Percentiles rank a stretch among this genome's conserved stretches.
Evolutionary conservation across 352 stramenopile genomes (phyloP).

Genomic region (Globisporangium irregulare): DNA sequence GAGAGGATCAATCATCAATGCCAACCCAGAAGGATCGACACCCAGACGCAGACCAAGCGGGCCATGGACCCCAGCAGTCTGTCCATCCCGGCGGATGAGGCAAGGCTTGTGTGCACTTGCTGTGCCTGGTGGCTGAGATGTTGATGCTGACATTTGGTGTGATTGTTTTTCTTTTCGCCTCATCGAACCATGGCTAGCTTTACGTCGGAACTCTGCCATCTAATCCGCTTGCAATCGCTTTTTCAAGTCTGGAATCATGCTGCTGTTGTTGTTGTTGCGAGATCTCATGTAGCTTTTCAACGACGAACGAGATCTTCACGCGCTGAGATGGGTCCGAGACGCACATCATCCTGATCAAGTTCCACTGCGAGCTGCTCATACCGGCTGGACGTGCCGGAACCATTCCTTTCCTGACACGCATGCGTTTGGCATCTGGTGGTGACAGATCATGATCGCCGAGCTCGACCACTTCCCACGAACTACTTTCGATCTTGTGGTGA

Average conservation of each 20-base stretch:
- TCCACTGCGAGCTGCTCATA: conserved; percentile 11
- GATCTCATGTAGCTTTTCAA: conserved; percentile 10
- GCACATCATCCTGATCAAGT: conserved; percentile 22
- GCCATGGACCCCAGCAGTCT: too few species aligned
- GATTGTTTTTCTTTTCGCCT: too few species aligned
- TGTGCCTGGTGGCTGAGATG: too few species aligned
- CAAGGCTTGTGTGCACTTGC: too few species aligned
- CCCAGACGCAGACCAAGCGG: too few species aligned
- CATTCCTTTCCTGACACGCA: conserved; percentile 3
- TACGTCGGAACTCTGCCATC: background rate
- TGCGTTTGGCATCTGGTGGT: conserved; percentile 11
- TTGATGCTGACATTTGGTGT: too few species aligned
- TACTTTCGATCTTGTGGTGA: background rate
- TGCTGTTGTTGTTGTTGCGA: background rate
- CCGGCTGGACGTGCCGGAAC: background rate
- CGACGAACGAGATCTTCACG: conserved; percentile 8
- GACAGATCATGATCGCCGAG: conserved; percentile 24
- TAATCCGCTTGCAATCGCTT: background rate
- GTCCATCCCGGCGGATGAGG: too few species aligned
- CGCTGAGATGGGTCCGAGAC: conserved; percentile 2
- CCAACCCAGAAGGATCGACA: too few species aligned
- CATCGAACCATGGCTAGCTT: too few species aligned
- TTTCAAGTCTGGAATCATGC: background rate
- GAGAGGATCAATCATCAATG: too few species aligned
- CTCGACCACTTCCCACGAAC: conserved; percentile 30